phyloP scores from a whole-genome alignment of 129 eudicot genomes.

The Chrysanthemum lavandulifolium region DNA sequence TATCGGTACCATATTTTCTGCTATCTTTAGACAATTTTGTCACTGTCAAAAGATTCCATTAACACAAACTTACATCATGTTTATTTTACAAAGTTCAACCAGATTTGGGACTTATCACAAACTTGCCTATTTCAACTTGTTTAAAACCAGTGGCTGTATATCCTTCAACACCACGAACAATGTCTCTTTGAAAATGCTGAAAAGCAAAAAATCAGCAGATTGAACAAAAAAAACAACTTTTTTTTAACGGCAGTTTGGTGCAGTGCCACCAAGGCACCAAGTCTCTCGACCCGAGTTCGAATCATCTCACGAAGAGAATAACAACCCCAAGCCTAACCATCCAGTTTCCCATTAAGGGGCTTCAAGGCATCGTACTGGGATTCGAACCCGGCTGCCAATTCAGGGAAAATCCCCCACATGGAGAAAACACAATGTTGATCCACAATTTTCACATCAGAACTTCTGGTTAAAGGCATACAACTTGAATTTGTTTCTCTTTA shows the following conservation, averaged over 20 bases:
- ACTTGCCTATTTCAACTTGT: slow-evolving; percentile 90
- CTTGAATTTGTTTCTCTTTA: slow-evolving; percentile 42
- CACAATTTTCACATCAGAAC: not conserved
- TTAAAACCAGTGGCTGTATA: slow-evolving; percentile 88
- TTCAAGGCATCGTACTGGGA: no score
- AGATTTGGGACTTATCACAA: slow-evolving; percentile 2
- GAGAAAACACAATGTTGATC: not conserved
- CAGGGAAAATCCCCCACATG: no score
- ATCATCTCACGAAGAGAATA: no score
- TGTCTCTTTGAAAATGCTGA: slow-evolving; percentile 98
- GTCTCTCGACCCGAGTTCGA: no score
- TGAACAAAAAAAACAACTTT: not conserved
- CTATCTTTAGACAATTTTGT: slow-evolving; percentile 92
- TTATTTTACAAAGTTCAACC: not conserved
- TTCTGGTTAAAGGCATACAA: slow-evolving; percentile 17
- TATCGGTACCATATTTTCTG: slow-evolving; percentile 86
- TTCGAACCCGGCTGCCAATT: no score
- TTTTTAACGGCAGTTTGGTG: no score
- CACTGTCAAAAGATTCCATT: slow-evolving; percentile 41
- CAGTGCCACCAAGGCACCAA: no score
- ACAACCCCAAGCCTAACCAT: no score
- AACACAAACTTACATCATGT: slow-evolving; percentile 6
- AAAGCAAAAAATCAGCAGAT: slow-evolving; percentile 24
- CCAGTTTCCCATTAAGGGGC: no score
- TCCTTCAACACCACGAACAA: slow-evolving; percentile 95